These are phyloP conservation scores for Lactuca saligna DNA, from an alignment of 129 eudicot species.

Conservation along the genomic window DNA sequence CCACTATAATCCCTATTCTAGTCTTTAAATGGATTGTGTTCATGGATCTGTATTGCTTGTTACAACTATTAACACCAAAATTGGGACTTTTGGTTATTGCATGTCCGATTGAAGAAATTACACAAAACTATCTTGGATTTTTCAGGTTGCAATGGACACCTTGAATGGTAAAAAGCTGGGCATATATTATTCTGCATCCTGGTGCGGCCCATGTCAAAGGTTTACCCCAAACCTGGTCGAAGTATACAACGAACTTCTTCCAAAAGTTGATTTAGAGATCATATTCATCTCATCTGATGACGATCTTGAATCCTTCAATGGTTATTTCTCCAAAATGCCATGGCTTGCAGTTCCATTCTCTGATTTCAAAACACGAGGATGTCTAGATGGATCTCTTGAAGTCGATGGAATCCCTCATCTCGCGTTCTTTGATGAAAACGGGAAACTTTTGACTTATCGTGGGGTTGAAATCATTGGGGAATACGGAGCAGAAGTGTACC, in stretches of 20 bases:
- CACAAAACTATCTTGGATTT: background rate
- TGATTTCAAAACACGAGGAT: conserved; percentile 47
- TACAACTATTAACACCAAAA: too few relatives aligned
- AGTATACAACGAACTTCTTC: conserved; percentile 56
- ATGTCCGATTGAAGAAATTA: too few relatives aligned
- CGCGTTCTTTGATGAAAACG: conserved; percentile 52
- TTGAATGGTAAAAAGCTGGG: conserved; percentile 66
- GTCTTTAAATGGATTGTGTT: background rate
- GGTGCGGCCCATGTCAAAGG: conserved; percentile 79
- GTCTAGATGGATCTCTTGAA: conserved; percentile 40
- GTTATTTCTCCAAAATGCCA: conserved; percentile 78
- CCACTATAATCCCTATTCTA: background rate
- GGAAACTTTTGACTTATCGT: conserved; percentile 43
- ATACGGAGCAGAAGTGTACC: conserved; percentile 71
- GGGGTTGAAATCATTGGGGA: conserved; percentile 52
- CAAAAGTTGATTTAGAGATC: conserved; percentile 52
- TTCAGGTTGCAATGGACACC: conserved; percentile 48
- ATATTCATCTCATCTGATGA: conserved; percentile 66
- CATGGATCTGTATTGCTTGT: background rate
- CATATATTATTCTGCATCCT: conserved; percentile 82
- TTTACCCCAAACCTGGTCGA: conserved; percentile 77
- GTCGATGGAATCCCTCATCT: conserved; percentile 76
- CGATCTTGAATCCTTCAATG: conserved; percentile 56
- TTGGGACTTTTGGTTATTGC: background rate
- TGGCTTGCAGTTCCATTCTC: conserved; percentile 87